Evolutionary conservation across 2,329 filamentous ascomycete species (phyloP), one percentile per base, ranked within the genome.

Genomic region (Scedosporium dehoogii): DNA sequence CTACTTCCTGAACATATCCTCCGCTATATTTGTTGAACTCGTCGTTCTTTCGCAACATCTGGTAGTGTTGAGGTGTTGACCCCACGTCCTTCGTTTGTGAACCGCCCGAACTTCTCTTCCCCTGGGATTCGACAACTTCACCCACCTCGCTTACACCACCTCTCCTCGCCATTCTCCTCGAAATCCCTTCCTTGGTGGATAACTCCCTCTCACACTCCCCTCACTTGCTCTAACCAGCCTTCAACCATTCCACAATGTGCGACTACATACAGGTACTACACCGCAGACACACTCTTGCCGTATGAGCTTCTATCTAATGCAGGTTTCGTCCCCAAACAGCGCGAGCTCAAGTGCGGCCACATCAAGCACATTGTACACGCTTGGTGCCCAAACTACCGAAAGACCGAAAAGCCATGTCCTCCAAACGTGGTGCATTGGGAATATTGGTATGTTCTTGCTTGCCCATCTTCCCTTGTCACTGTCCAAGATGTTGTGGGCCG

Each of bases 381-480:
- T 44, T 63, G 61, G 61, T 63, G 61, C 27, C 46, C 61, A 44
- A 58, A 42, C 58, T 63, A 63, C 61, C 33, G 58, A n/a, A 46
- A 46, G 9, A 63, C 61, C 3, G 61, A 63, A 42, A 46, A 16
- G 38, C 57, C 57, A 33, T 63, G 61, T 46, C 61, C 48, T 14
- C 61, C 61, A 12, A 63, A 63, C 27, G 41, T 63, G 7, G 61
- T 63, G 23, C 57, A 63, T 21, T 63, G 46, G 44, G 61, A 63
- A 41, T 59, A 55, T 46, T 63, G 61, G 61, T 63, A 33, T 9
- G 61, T 56, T 59, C n/a, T 16, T 6, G 1, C 18, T 6, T 21
- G 16, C 58, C 18, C 18, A 33, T 25, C 16, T 55, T 10, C 41
- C 7, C 29, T 46, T 62, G 18, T 29, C 23, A 44, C 21, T 60